A percentile compares a stretch with the other conserved stretches of the same genome.
Conservation (phyloP, 176 grass and related monocot genomes). For the Puccinellia tenuiflora region DNA sequence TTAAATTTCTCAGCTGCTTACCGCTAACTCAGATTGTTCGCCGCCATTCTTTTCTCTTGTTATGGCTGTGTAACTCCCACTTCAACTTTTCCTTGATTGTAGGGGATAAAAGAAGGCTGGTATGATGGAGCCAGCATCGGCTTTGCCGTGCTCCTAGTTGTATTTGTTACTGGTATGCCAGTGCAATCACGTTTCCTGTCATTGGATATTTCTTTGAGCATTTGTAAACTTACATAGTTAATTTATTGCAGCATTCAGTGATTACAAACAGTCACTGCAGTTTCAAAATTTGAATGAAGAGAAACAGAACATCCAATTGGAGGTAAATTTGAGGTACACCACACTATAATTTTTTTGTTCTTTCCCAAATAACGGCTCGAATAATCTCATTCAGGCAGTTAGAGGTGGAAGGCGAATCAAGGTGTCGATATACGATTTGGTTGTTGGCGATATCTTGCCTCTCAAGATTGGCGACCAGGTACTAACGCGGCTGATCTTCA, state of each 20-base stretch:
- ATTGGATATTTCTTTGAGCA: slow-evolving; percentile 5
- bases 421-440: slow-evolving; percentile 85
- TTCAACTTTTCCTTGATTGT: background rate
- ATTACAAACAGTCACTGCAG: slow-evolving; percentile 86
- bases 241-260: slow-evolving; percentile 61
- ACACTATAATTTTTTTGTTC: background rate
- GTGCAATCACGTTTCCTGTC: background rate
- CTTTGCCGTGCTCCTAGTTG: slow-evolving; percentile 87
- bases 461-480: slow-evolving; percentile 99
- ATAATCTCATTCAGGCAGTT: slow-evolving; percentile 57
- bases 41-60: background rate
- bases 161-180: slow-evolving; percentile 77
- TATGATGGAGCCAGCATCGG: slow-evolving; percentile 94
- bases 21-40: background rate
- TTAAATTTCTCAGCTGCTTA: background rate
- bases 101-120: slow-evolving; percentile 98
- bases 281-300: slow-evolving; percentile 97
- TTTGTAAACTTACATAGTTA: background rate
- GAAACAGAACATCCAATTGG: slow-evolving; percentile 87
- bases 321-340: slow-evolving; percentile 38
- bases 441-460: slow-evolving; percentile 79
- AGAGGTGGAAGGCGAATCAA: slow-evolving; percentile 72
- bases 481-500: background rate
- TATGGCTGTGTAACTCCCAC: background rate
- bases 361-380: background rate